These are phyloP conservation scores for Blattamonas nauphoetae DNA, from an alignment of 78 protist species.

Conservation along the genomic window DNA sequence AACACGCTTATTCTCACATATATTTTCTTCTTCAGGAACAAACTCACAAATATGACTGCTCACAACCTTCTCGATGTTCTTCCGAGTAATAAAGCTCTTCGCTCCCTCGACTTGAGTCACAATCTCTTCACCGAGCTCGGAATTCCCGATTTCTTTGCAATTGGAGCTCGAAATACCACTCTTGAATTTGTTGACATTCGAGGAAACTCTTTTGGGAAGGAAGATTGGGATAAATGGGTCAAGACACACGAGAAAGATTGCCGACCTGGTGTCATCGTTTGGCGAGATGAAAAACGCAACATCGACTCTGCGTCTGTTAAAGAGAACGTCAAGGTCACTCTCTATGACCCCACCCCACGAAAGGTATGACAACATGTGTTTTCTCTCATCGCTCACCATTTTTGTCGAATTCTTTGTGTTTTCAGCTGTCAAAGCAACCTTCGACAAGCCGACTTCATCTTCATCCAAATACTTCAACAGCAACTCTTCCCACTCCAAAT, in stretches of 20 bases:
- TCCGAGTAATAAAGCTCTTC: not conserved
- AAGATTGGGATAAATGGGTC: no score
- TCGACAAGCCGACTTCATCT: no score
- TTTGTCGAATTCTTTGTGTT: no score
- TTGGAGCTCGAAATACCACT: not conserved
- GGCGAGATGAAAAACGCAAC: not conserved
- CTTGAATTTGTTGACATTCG: not conserved
- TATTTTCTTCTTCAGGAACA: not conserved
- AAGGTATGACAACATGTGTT: no score
- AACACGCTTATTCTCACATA: not conserved
- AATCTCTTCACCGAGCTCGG: not conserved
- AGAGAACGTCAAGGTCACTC: not conserved
- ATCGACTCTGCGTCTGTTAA: not conserved
- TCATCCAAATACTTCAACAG: no score
- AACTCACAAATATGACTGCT: not conserved
- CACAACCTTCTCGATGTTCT: not conserved
- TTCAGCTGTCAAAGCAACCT: no score
- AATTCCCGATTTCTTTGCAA: not conserved
- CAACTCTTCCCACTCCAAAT: no score
- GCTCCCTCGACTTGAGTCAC: not conserved
- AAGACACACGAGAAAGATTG: no score
- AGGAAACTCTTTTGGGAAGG: not conserved
- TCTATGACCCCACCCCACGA: not conserved
- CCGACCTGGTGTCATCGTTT: not conserved
- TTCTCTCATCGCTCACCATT: no score